Evolutionary conservation across 768 basidiomycete species (phyloP).

Genomic region (Tubosaeta sp.): DNA sequence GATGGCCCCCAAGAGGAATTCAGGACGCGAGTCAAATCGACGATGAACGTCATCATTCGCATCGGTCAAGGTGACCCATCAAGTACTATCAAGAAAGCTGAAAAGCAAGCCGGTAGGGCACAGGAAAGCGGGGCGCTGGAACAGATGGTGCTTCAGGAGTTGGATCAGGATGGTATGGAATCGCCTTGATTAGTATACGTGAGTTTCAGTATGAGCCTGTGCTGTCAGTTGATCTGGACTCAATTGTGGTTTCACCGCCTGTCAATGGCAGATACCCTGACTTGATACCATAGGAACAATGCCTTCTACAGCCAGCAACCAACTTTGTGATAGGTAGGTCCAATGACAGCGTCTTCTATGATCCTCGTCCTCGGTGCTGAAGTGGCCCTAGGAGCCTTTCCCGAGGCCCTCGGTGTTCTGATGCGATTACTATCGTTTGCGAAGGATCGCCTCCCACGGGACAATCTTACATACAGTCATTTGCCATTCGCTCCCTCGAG

Average conservation of each 20-base stretch:
- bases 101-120: conserved; percentile 7
- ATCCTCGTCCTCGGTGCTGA: background rate
- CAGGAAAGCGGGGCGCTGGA: conserved; percentile 8
- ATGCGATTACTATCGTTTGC: background rate
- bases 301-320: background rate
- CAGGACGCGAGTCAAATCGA: conserved; percentile 67
- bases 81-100: conserved; percentile 13
- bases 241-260: background rate
- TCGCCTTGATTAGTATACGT: conserved; percentile 9
- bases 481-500: conserved; percentile 4
- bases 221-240: background rate
- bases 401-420: conserved; percentile 6
- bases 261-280: background rate
- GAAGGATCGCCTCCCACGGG: background rate
- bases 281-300: background rate
- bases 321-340: background rate
- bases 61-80: conserved; percentile 57
- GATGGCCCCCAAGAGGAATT: conserved; percentile 52
- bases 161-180: conserved; percentile 43
- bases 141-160: conserved; percentile 38
- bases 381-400: background rate
- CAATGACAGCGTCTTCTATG: background rate
- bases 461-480: conserved; percentile 4
- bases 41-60: conserved; percentile 54
- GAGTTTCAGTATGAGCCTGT: background rate